These are phyloP conservation scores for Saccharomyces pastorianus DNA, from an alignment of 1,139 yeast genomes.

Conservation along the genomic window DNA sequence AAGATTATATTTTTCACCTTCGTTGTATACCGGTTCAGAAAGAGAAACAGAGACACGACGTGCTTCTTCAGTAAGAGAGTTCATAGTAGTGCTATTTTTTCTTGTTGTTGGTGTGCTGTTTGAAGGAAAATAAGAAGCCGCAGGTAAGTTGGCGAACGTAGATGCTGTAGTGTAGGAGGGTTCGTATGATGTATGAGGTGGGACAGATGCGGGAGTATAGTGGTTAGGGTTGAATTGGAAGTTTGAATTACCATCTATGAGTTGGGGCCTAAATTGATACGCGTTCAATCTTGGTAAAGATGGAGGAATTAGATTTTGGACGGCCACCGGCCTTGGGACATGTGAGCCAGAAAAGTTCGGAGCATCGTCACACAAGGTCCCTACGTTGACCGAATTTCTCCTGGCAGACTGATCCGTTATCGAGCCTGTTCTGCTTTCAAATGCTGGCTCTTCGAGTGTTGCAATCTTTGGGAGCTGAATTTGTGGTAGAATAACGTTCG, in stretches of 20 bases:
- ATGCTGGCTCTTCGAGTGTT: neutral
- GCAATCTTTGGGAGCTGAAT: neutral
- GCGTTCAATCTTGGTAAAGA: neutral
- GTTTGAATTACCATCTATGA: neutral
- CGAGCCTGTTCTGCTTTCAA: neutral
- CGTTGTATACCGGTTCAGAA: slow-evolving; percentile 6
- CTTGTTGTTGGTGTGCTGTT: slow-evolving; percentile 3
- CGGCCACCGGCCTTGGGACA: neutral
- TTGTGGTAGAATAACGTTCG: neutral
- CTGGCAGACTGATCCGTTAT: neutral
- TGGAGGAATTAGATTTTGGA: neutral
- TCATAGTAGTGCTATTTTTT: slow-evolving; percentile 1
- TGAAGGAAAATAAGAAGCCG: neutral
- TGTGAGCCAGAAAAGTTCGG: neutral
- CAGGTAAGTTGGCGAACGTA: neutral
- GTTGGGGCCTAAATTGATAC: neutral
- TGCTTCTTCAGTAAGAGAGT: neutral
- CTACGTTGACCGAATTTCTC: slow-evolving; percentile 3
- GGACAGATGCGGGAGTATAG: neutral
- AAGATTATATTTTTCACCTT: slow-evolving; percentile 15
- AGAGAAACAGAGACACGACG: slow-evolving; percentile 1
- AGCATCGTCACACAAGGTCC: slow-evolving; percentile 1
- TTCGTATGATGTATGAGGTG: neutral
- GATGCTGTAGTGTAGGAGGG: neutral
- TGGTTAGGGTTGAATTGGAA: neutral